A percentile compares a stretch with the other conserved stretches of the same genome.
These are phyloP conservation scores for Mycena alexandri DNA, from an alignment of 768 basidiomycete species.

Conservation along the genomic window DNA sequence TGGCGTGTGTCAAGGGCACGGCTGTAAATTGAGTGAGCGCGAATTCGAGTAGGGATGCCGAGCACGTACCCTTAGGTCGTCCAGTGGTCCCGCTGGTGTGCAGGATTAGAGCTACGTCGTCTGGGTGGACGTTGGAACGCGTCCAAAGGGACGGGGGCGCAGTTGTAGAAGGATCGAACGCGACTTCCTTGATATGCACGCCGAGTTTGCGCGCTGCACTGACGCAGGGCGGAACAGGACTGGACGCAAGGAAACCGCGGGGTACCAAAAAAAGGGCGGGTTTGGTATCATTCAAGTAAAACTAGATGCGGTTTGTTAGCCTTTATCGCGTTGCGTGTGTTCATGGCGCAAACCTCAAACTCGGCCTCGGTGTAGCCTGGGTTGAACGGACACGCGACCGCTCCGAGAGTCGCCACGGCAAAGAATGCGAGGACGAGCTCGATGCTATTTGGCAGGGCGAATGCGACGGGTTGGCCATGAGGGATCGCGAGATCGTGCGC, in stretches of 20 bases:
- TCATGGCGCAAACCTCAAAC: slow-evolving; percentile 16
- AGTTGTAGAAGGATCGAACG: slow-evolving; percentile 1
- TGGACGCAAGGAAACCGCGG: slow-evolving; percentile 9
- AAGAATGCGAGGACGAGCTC: slow-evolving; percentile 23
- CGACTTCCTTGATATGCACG: slow-evolving; percentile 18
- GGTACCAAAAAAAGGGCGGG: slow-evolving; percentile 24
- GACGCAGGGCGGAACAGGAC: slow-evolving; percentile 10
- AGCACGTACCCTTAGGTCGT: slow-evolving; percentile 20
- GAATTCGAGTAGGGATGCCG: too few species aligned
- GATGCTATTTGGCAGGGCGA: slow-evolving; percentile 24
- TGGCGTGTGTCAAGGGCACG: slow-evolving; percentile 21
- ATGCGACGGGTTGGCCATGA: slow-evolving; percentile 12
- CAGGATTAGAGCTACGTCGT: slow-evolving; percentile 22
- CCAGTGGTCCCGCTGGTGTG: slow-evolving; percentile 31
- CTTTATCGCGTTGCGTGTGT: neutral
- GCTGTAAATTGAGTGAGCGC: neutral
- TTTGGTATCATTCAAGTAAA: slow-evolving; percentile 22
- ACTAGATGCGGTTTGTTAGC: slow-evolving; percentile 4
- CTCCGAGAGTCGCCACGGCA: slow-evolving; percentile 18
- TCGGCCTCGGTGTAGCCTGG: slow-evolving; percentile 23
- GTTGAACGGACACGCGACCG: slow-evolving; percentile 19
- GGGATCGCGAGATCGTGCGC: slow-evolving; percentile 14
- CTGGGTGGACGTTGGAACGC: slow-evolving; percentile 1
- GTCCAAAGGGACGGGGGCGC: neutral
- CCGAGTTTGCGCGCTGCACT: slow-evolving; percentile 18